phyloP scores from a whole-genome alignment of 2,329 filamentous ascomycete genomes.

The Diplodia mutila region DNA sequence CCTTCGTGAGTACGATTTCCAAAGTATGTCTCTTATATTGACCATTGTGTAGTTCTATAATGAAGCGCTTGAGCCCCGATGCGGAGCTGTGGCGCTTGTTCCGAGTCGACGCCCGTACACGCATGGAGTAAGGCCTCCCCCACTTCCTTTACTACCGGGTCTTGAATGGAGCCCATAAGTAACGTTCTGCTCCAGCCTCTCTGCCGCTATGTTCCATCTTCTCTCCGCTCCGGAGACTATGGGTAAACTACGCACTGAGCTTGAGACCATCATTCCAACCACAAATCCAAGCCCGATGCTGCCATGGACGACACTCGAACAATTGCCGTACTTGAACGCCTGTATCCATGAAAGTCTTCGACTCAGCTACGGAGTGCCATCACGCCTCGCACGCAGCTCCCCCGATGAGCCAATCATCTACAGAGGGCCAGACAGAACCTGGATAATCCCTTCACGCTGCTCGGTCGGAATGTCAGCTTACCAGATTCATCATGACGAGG shows the following conservation, averaged over 20 bases:
- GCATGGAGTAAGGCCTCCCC: background rate
- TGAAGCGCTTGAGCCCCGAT: background rate
- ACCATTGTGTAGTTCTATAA: background rate
- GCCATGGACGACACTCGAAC: background rate
- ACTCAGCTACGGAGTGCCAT: conserved; percentile 22
- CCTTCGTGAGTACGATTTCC: background rate
- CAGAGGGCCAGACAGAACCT: background rate
- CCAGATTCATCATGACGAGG: conserved; percentile 37
- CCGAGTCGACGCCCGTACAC: background rate
- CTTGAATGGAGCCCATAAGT: conserved; percentile 8
- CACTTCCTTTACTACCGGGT: background rate
- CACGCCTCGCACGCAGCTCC: conserved; percentile 29
- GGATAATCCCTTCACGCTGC: conserved; percentile 26
- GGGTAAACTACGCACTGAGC: conserved; percentile 40
- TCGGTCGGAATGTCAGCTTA: conserved; percentile 25
- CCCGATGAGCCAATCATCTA: conserved; percentile 27
- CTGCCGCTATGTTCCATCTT: conserved; percentile 42
- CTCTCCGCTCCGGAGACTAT: conserved; percentile 39
- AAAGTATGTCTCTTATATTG: background rate
- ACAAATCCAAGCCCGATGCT: background rate
- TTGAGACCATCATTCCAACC: conserved; percentile 29
- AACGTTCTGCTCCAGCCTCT: conserved; percentile 29
- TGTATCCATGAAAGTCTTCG: conserved; percentile 30
- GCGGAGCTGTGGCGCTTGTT: background rate
- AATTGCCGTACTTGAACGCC: conserved; percentile 30